Evolutionary conservation across 2,329 filamentous ascomycete genomes (phyloP).

Genomic region (Dactylellina drechsleri): DNA sequence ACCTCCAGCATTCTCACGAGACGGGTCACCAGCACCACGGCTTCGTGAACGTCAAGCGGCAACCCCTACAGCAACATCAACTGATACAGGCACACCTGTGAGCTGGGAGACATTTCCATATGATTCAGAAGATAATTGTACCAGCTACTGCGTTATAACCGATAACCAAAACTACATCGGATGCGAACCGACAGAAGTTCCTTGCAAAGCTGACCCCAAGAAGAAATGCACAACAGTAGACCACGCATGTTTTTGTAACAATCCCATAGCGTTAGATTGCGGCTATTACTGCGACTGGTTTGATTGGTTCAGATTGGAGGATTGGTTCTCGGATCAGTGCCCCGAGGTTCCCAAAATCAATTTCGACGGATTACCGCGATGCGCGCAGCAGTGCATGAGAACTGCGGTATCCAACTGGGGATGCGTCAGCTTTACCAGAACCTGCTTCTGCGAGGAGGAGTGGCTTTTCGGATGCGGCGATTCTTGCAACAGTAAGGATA

Average conservation of each 20-base stretch:
- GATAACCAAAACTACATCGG: background rate
- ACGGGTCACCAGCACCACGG: background rate
- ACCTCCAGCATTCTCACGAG: background rate
- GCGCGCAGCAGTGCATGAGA: conserved; percentile 17
- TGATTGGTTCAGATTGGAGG: conserved; percentile 15
- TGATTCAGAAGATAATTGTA: background rate
- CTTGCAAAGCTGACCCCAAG: conserved; percentile 4
- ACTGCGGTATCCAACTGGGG: conserved; percentile 12
- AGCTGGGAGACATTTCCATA: conserved; percentile 10
- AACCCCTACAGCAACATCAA: background rate
- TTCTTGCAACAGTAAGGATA: conserved; percentile 14
- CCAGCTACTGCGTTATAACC: conserved; percentile 10
- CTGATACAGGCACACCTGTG: background rate
- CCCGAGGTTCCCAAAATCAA: conserved; percentile 17
- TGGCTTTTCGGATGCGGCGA: conserved; percentile 20
- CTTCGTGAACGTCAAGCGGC: background rate
- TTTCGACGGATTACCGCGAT: conserved; percentile 5
- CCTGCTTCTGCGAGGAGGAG: conserved; percentile 8
- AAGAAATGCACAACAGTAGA: conserved; percentile 10
- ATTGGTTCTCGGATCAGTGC: conserved; percentile 18
- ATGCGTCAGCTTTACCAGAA: conserved; percentile 26
- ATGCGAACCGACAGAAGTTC: background rate
- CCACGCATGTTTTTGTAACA: conserved; percentile 13
- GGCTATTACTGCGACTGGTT: conserved; percentile 21
- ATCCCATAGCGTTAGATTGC: background rate